These are phyloP conservation scores for Clohesyomyces aquaticus DNA, from an alignment of 495 filamentous ascomycete species.

Conservation along the genomic window DNA sequence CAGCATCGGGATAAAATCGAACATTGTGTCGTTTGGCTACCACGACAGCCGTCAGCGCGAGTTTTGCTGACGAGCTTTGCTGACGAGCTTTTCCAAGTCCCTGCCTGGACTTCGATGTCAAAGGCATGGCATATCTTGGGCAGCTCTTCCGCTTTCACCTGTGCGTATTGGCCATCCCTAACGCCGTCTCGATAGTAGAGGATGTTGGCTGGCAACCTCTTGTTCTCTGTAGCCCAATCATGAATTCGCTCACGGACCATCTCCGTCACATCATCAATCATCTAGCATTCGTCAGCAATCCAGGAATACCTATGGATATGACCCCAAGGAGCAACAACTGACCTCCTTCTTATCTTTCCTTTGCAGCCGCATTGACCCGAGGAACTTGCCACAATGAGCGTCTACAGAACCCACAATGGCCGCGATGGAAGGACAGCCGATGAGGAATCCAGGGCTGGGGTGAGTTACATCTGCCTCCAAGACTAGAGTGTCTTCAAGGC, in stretches of 20 bases:
- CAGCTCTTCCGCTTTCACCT: background rate
- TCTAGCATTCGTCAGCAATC: slow-evolving; percentile 1
- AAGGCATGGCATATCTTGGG: background rate
- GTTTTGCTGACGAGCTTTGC: background rate
- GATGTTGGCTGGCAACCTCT: slow-evolving; percentile 5
- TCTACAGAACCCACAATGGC: slow-evolving; percentile 1
- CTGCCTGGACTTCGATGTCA: background rate
- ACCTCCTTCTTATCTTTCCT: background rate
- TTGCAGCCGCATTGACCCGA: background rate
- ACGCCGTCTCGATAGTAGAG: slow-evolving; percentile 18
- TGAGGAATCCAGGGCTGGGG: background rate
- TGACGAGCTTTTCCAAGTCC: background rate
- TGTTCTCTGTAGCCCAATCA: background rate
- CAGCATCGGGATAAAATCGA: slow-evolving; percentile 8
- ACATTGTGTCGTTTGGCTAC: slow-evolving; percentile 16
- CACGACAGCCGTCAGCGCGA: slow-evolving; percentile 2
- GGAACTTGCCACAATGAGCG: background rate
- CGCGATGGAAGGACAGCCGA: background rate
- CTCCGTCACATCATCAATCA: background rate
- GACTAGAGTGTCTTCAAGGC: background rate
- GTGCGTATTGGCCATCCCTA: background rate
- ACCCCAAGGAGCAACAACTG: too few species aligned
- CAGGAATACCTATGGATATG: too few species aligned
- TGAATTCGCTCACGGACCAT: background rate
- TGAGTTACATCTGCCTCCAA: background rate